These are phyloP conservation scores for Craspedostauros australis DNA, from an alignment of 108 stramenopile genomes.

Conservation along the genomic window DNA sequence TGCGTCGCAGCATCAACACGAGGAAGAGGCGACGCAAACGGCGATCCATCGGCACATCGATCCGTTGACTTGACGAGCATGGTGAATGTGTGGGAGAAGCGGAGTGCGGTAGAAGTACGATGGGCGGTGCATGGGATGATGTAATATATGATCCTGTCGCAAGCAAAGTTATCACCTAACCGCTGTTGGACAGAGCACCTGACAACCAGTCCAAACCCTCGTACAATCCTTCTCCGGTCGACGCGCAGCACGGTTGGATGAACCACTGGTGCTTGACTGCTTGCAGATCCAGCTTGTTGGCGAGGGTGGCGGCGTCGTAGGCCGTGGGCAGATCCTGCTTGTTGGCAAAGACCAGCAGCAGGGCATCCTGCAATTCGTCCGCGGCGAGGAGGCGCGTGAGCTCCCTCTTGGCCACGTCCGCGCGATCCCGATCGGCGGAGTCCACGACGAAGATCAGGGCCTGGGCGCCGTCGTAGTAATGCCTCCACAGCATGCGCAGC, in stretches of 20 bases:
- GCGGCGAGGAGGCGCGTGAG: slow-evolving; percentile 93
- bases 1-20: no score
- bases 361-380: slow-evolving; percentile 92
- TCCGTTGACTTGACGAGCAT: no score
- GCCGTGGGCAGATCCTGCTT: slow-evolving; percentile 97
- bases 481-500: slow-evolving; percentile 97
- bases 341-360: slow-evolving; percentile 96
- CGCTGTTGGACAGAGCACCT: slow-evolving; percentile 86
- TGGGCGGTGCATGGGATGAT: no score
- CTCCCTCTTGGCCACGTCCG: slow-evolving; percentile 94
- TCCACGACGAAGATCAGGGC: slow-evolving; percentile 98
- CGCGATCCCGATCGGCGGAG: slow-evolving; percentile 95
- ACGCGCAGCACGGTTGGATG: slow-evolving; percentile 98
- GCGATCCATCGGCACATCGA: no score
- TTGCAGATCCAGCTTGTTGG: slow-evolving; percentile 91
- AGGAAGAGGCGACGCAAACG: no score
- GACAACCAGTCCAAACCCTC: slow-evolving; percentile 91
- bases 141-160: slow-evolving; percentile 29
- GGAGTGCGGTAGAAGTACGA: no score
- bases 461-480: slow-evolving; percentile 99
- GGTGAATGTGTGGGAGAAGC: no score
- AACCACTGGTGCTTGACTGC: slow-evolving; percentile 94
- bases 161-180: no score
- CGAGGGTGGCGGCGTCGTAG: slow-evolving; percentile 93
- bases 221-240: slow-evolving; percentile 87